These are phyloP conservation scores for Kwoniella dendrophila DNA, from an alignment of 768 basidiomycete species.

Conservation along the genomic window DNA sequence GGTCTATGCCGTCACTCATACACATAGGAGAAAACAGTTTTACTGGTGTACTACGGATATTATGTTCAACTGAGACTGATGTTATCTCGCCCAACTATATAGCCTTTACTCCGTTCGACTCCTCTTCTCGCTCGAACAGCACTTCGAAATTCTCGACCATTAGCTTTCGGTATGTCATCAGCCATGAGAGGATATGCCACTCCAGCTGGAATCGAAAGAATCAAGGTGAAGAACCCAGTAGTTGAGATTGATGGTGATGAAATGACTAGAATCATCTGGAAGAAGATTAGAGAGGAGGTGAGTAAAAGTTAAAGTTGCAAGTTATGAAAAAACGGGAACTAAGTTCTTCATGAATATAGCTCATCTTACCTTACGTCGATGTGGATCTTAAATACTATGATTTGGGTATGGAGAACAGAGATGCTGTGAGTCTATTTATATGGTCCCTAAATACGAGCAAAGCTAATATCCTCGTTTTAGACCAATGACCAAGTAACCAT, in stretches of 20 bases:
- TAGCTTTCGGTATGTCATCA: constrained; percentile 31
- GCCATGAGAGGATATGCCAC: constrained; percentile 36
- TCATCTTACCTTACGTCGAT: constrained; percentile 92
- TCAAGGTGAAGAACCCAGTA: constrained; percentile 78
- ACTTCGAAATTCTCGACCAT: constrained; percentile 20
- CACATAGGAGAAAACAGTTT: neutral
- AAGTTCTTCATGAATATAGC: constrained; percentile 59
- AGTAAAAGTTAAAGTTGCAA: constrained; percentile 36
- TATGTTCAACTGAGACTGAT: neutral
- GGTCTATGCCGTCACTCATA: neutral
- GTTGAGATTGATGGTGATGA: constrained; percentile 97
- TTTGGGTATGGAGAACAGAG: constrained; percentile 90
- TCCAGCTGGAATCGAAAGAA: constrained; percentile 55
- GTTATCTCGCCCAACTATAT: neutral
- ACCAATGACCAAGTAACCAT: constrained; percentile 92
- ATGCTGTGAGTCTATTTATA: constrained; percentile 63
- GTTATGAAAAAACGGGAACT: too few species aligned
- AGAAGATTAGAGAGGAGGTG: constrained; percentile 94
- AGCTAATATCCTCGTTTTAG: too few species aligned
- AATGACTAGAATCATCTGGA: constrained; percentile 99
- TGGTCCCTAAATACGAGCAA: too few species aligned
- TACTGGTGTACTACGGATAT: neutral
- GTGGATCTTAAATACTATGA: constrained; percentile 98
- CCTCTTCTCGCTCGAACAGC: constrained; percentile 19
- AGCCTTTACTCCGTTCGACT: constrained; percentile 24